These are phyloP conservation scores for Phytophthora megakarya DNA, from an alignment of 352 stramenopile genomes.

Conservation along the genomic window DNA sequence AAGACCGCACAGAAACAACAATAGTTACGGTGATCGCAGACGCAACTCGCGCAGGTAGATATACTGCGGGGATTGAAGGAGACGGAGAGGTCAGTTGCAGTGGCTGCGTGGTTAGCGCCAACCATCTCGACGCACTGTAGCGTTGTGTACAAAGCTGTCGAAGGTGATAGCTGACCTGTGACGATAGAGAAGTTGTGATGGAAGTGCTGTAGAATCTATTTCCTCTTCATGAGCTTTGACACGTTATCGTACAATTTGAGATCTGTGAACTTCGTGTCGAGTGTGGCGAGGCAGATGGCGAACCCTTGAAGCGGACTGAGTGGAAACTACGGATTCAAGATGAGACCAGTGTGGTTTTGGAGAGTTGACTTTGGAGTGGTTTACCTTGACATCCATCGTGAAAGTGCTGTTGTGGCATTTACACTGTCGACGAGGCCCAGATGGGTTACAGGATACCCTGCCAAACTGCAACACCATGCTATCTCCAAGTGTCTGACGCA, in stretches of 20 bases:
- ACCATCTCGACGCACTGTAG: conserved; percentile 10
- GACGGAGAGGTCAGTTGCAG: not conserved
- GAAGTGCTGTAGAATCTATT: conserved; percentile 35
- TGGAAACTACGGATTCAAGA: conserved; percentile 53
- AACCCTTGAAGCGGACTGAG: conserved; percentile 88
- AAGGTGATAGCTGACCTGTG: not conserved
- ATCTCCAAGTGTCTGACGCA: conserved; percentile 43
- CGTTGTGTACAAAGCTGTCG: conserved; percentile 5
- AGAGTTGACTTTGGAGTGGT: not conserved
- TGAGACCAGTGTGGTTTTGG: not conserved
- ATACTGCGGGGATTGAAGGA: not conserved
- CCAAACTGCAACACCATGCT: conserved; percentile 63
- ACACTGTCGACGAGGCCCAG: conserved; percentile 51
- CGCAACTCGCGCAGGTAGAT: conserved; percentile 32
- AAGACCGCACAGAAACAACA: conserved; percentile 33
- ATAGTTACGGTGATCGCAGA: conserved; percentile 33
- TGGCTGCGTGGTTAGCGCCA: too few species aligned
- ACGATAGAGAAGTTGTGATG: conserved; percentile 11
- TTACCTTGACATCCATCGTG: conserved; percentile 91
- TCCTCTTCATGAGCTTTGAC: conserved; percentile 45
- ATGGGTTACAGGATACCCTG: conserved; percentile 61
- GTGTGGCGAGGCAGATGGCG: conserved; percentile 85
- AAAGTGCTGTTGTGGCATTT: conserved; percentile 90
- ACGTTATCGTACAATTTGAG: conserved; percentile 53
- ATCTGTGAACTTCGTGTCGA: conserved; percentile 82